Evolutionary conservation across 345 rosid species (phyloP).

Genomic region (Citrus hindsii): DNA sequence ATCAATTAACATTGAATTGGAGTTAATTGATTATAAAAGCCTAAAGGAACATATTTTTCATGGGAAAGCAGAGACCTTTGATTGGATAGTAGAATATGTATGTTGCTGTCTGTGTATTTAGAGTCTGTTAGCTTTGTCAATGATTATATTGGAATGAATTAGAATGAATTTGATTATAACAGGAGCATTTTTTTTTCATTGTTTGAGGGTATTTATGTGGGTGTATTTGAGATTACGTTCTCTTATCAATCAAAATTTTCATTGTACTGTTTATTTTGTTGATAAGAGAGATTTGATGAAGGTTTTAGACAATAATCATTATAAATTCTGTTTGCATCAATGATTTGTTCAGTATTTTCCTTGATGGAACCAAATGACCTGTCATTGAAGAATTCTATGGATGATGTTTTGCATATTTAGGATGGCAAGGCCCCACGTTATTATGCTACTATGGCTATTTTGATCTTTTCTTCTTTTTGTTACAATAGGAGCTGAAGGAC

Average conservation of each 20-base stretch:
- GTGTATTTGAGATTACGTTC: not conserved
- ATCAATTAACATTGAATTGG: not conserved
- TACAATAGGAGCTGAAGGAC: conserved; percentile 72
- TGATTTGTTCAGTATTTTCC: not conserved
- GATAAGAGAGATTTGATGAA: not conserved
- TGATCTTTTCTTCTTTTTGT: not conserved
- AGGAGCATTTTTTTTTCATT: not conserved
- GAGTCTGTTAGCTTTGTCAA: not conserved
- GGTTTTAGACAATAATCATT: not conserved
- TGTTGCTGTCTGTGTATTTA: too few relatives aligned
- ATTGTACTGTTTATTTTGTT: too few relatives aligned
- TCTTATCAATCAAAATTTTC: not conserved
- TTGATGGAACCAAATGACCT: not conserved
- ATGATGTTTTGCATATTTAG: not conserved
- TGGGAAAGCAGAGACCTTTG: not conserved
- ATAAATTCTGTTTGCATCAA: not conserved
- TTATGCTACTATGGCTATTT: not conserved
- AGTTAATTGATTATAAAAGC: not conserved
- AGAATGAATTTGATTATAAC: not conserved
- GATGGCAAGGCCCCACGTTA: too few relatives aligned
- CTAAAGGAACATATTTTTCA: not conserved
- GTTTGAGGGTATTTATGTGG: not conserved
- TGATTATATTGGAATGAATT: not conserved
- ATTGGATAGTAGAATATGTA: not conserved
- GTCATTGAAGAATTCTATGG: not conserved